These are phyloP conservation scores for Vanderwaltozyma tropicalis DNA, from an alignment of 805 yeast species.

Conservation along the genomic window DNA sequence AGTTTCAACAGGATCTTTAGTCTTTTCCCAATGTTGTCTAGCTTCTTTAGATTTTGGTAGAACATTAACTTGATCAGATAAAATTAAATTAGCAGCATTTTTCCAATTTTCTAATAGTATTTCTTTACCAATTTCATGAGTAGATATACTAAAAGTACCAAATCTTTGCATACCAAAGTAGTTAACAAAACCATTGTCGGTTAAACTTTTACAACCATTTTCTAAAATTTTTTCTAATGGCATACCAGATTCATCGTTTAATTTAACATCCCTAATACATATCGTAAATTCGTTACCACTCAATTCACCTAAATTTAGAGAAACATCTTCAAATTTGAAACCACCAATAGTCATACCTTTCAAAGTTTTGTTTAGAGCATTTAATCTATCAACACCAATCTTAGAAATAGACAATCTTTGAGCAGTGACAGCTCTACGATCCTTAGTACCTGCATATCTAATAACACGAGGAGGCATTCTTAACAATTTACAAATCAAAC, in stretches of 20 bases:
- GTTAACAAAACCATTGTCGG: slow-evolving; percentile 71
- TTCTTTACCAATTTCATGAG: slow-evolving; percentile 73
- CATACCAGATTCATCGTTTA: slow-evolving; percentile 23
- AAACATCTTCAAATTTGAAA: slow-evolving; percentile 52
- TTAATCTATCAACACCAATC: slow-evolving; percentile 64
- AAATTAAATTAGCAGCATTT: slow-evolving; percentile 63
- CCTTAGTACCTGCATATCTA: slow-evolving; percentile 91
- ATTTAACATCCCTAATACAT: slow-evolving; percentile 63
- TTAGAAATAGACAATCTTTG: slow-evolving; percentile 66
- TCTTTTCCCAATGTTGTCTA: slow-evolving; percentile 69
- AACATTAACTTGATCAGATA: slow-evolving; percentile 78
- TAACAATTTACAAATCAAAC: slow-evolving; percentile 58
- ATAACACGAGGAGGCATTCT: slow-evolving; percentile 62
- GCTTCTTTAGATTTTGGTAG: slow-evolving; percentile 77
- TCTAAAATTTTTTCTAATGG: slow-evolving; percentile 38
- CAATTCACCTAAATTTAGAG: slow-evolving; percentile 70
- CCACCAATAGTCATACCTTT: slow-evolving; percentile 75
- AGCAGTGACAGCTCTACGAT: slow-evolving; percentile 89
- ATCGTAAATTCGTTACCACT: slow-evolving; percentile 83
- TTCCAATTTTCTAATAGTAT: slow-evolving; percentile 69
- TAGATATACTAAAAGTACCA: slow-evolving; percentile 89
- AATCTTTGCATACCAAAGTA: slow-evolving; percentile 98
- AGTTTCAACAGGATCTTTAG: slow-evolving; percentile 55
- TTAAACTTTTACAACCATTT: slow-evolving; percentile 47
- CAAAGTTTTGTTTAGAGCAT: slow-evolving; percentile 62